These are phyloP conservation scores for Globisporangium yorkense DNA, from an alignment of 352 stramenopile genomes.

Conservation along the genomic window DNA sequence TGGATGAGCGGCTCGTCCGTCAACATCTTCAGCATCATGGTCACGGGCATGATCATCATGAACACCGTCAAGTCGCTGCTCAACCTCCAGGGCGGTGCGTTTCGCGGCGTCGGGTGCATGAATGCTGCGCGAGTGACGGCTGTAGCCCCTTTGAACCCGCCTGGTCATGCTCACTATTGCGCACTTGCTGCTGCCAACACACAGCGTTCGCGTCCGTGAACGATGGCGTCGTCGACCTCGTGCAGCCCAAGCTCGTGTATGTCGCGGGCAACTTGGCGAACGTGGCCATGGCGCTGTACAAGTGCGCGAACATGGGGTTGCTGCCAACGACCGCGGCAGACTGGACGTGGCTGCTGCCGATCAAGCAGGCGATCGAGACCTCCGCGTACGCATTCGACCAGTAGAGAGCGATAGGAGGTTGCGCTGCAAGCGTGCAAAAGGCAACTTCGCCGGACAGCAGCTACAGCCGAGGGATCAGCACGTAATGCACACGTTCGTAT, in stretches of 20 bases:
- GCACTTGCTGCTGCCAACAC: constrained; percentile 1
- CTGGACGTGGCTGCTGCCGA: constrained; percentile 88
- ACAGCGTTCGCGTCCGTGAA: constrained; percentile 74
- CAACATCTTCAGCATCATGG: constrained; percentile 96
- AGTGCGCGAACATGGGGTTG: constrained; percentile 90
- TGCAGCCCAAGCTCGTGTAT: constrained; percentile 88
- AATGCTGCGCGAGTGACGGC: not conserved
- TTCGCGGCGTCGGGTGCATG: not conserved
- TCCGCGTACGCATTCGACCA: constrained; percentile 56
- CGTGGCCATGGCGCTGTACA: constrained; percentile 88
- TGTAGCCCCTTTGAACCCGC: not conserved
- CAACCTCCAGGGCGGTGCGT: constrained; percentile 59
- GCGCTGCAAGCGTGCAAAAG: not conserved
- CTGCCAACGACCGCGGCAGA: constrained; percentile 89
- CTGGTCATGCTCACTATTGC: not conserved
- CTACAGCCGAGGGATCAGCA: no score
- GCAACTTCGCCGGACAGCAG: no score
- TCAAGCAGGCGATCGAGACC: constrained; percentile 74
- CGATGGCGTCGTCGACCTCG: constrained; percentile 74
- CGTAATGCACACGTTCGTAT: no score
- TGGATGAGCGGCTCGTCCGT: constrained; percentile 94
- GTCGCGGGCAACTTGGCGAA: constrained; percentile 83
- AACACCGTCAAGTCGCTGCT: constrained; percentile 90
- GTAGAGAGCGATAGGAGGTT: constrained; percentile 6
- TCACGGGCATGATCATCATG: constrained; percentile 91